phyloP scores from a whole-genome alignment of 2,329 filamentous ascomycete species.

The Cladorrhinum sp. region DNA sequence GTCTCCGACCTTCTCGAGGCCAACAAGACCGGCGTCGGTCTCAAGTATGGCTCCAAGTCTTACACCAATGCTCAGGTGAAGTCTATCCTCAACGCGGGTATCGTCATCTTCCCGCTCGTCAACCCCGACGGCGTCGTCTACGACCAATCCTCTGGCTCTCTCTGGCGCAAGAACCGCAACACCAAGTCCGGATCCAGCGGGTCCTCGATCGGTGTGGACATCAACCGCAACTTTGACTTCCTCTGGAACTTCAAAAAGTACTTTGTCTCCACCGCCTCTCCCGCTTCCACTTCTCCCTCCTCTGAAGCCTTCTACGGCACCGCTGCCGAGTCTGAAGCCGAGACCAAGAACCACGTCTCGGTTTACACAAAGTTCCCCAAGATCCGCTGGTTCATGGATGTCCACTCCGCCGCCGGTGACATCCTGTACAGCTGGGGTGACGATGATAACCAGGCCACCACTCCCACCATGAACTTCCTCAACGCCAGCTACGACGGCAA shows the following conservation, averaged over 20 bases:
- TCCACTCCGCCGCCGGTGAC: conserved; percentile 53
- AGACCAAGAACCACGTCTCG: conserved; percentile 54
- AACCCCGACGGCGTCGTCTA: conserved; percentile 55
- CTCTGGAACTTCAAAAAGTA: conserved; percentile 50
- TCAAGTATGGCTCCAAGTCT: conserved; percentile 49
- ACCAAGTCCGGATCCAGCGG: conserved; percentile 36
- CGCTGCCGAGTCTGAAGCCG: conserved; percentile 52
- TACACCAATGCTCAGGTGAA: conserved; percentile 53
- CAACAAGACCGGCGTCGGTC: conserved; percentile 40
- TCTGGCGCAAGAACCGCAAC: conserved; percentile 59
- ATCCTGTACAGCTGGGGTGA: conserved; percentile 58
- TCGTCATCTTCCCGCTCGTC: conserved; percentile 50
- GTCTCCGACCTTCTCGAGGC: conserved; percentile 55
- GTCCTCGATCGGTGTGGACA: conserved; percentile 44
- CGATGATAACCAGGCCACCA: conserved; percentile 48
- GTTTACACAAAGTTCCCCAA: conserved; percentile 47
- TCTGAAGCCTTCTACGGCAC: conserved; percentile 51
- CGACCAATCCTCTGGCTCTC: conserved; percentile 47
- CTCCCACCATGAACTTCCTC: conserved; percentile 47
- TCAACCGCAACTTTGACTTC: conserved; percentile 58
- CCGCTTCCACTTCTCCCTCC: conserved; percentile 41
- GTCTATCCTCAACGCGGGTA: conserved; percentile 49
- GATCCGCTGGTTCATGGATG: conserved; percentile 56
- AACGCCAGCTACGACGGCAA: conserved; percentile 51
- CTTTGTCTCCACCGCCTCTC: conserved; percentile 40